Evolutionary conservation across 2,329 filamentous ascomycete species (phyloP).

Genomic region (Thielaviopsis populi): DNA sequence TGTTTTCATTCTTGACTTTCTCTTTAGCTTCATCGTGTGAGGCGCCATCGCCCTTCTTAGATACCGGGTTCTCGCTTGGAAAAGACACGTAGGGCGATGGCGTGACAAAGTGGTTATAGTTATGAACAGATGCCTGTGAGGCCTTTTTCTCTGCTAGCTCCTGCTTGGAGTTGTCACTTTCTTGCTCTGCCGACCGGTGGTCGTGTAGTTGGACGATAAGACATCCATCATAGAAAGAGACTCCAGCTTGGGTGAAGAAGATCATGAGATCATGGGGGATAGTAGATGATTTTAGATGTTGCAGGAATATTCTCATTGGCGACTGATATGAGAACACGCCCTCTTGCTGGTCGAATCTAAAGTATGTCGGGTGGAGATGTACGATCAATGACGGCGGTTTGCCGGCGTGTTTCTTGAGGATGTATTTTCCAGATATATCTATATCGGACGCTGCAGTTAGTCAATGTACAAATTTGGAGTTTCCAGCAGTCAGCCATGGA

Average conservation of each 20-base stretch:
- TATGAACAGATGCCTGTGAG: conserved; percentile 72
- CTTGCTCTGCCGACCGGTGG: conserved; percentile 52
- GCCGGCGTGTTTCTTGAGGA: conserved; percentile 67
- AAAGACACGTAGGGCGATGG: conserved; percentile 75
- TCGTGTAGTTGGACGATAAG: conserved; percentile 91
- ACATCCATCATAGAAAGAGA: conserved; percentile 85
- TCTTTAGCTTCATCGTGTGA: conserved; percentile 25
- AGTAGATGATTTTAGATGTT: conserved; percentile 61
- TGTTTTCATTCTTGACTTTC: conserved; percentile 26
- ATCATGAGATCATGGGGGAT: conserved; percentile 81
- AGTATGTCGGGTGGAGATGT: conserved; percentile 73
- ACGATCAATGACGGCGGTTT: conserved; percentile 69
- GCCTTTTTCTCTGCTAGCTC: conserved; percentile 44
- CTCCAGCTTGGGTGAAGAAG: conserved; percentile 54
- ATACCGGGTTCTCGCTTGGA: conserved; percentile 32
- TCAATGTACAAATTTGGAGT: conserved; percentile 15
- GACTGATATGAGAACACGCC: conserved; percentile 85
- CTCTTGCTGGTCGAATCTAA: conserved; percentile 86
- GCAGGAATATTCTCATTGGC: conserved; percentile 68
- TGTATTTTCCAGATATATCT: conserved; percentile 63
- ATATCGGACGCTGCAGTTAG: conserved; percentile 17
- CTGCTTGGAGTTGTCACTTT: conserved; percentile 41
- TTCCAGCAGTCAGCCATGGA: background rate
- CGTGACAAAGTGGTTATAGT: conserved; percentile 77
- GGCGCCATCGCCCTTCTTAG: conserved; percentile 16